A percentile compares a stretch with the other conserved stretches of the same genome.
Evolutionary conservation across 2,329 filamentous ascomycete species (phyloP).

Genomic region (Botrytis paeoniae): DNA sequence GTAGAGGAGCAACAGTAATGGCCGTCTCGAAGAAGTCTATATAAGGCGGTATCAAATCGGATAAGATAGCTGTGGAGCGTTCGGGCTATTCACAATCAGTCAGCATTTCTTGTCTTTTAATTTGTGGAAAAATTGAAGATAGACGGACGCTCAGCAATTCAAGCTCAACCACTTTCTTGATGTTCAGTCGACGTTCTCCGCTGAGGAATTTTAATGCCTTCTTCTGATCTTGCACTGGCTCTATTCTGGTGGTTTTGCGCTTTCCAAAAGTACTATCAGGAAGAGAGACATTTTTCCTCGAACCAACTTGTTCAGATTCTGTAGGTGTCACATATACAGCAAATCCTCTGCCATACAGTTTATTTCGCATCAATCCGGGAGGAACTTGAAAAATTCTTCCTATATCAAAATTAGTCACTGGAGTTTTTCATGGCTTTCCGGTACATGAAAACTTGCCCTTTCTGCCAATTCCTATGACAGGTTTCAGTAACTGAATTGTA

Average conservation of each 20-base stretch:
- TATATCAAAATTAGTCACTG: constrained; percentile 31
- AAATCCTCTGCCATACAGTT: constrained; percentile 49
- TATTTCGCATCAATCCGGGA: constrained; percentile 53
- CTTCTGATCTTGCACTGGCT: constrained; percentile 10
- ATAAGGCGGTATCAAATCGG: constrained; percentile 30
- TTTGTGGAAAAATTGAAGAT: constrained; percentile 11
- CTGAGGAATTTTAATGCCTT: neutral
- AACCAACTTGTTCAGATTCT: constrained; percentile 45
- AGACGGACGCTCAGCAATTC: constrained; percentile 32
- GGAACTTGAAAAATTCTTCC: constrained; percentile 51
- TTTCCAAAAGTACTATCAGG: constrained; percentile 18
- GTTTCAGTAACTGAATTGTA: constrained; percentile 50
- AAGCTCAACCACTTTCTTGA: constrained; percentile 22
- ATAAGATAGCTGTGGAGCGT: constrained; percentile 29
- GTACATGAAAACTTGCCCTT: constrained; percentile 39
- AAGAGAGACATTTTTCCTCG: constrained; percentile 39
- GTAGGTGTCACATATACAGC: constrained; percentile 51
- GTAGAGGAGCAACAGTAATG: constrained; percentile 40
- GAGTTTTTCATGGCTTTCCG: neutral
- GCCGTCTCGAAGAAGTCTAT: constrained; percentile 35
- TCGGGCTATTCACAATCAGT: constrained; percentile 29
- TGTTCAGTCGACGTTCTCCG: neutral
- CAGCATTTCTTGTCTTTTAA: constrained; percentile 18
- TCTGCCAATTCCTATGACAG: constrained; percentile 51
- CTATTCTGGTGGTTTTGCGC: constrained; percentile 44